Conservation (phyloP, 148 eudicot genomes). For the Nepenthes gracilis region DNA sequence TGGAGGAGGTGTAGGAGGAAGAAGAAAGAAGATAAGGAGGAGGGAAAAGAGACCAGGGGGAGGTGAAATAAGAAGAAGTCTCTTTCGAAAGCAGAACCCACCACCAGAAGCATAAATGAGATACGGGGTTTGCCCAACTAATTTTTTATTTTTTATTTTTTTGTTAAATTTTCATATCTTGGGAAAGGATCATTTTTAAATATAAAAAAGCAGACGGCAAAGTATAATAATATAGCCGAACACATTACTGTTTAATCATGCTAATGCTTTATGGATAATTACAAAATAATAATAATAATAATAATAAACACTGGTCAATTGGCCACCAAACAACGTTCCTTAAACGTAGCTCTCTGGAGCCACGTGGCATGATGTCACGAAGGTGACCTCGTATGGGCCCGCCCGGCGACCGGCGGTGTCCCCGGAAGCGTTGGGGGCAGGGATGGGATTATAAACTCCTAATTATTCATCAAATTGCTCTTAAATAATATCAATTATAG, state of each 20-base stretch:
- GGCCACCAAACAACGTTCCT: slow-evolving; percentile 26
- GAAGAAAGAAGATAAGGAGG: background rate
- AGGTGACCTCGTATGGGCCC: slow-evolving; percentile 8
- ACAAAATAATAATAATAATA: background rate
- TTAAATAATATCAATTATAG: too few species aligned
- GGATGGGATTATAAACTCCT: too few species aligned
- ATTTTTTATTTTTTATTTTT: too few species aligned
- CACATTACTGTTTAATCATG: too few species aligned
- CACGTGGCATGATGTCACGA: slow-evolving; percentile 22
- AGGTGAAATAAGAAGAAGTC: slow-evolving; percentile 4
- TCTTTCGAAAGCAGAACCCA: slow-evolving; percentile 18
- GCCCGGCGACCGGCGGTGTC: slow-evolving; percentile 12
- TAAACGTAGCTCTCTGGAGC: slow-evolving; percentile 13
- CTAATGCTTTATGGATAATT: background rate
- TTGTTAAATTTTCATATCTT: too few species aligned
- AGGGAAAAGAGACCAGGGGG: slow-evolving; percentile 1
- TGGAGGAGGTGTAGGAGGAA: background rate
- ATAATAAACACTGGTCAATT: slow-evolving; percentile 20
- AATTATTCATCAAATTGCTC: too few species aligned
- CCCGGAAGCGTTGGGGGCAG: too few species aligned
- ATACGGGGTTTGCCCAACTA: background rate
- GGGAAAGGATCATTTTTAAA: too few species aligned
- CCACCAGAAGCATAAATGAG: slow-evolving; percentile 8
- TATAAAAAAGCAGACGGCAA: too few species aligned
- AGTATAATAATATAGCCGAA: too few species aligned